Evolutionary conservation across 2,329 filamentous ascomycete genomes (phyloP), one percentile per base, ranked within the genome.

Genomic region (Phyllachora maydis): DNA sequence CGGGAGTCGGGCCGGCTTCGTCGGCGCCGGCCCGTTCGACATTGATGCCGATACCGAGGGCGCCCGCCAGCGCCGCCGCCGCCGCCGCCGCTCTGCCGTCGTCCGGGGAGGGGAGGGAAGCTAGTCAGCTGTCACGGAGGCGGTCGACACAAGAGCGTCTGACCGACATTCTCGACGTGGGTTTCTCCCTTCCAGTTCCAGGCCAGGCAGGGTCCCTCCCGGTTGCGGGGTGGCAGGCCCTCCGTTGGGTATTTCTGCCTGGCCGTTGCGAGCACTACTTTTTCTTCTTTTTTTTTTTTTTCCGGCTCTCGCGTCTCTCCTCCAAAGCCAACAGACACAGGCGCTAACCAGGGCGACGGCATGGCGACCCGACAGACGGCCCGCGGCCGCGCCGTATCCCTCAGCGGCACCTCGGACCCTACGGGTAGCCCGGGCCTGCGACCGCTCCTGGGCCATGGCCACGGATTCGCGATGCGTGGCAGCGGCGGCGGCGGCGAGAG

Each of bases 81-180:
- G n/a, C n/a, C n/a, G n/a, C n/a, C n/a, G n/a, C n/a, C n/a, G n/a
- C n/a, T n/a, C n/a, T n/a, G n/a, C n/a, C n/a, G n/a, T n/a, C n/a
- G n/a, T n/a, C n/a, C n/a, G n/a, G n/a, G n/a, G n/a, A n/a, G n/a
- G n/a, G n/a, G n/a, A n/a, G n/a, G n/a, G n/a, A n/a, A n/a, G n/a
- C n/a, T n/a, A n/a, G n/a, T n/a, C 26, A 25, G 19, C 25, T 28
- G 11, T 20, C 23, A n/a, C 26, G 36, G 14, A 32, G 37, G 17
- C 33, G 23, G 31, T 39, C 41, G 8, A 38, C 40, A 5, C 37
- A 40, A 24, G 39, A 43, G 14, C 37, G 43, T 8, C 34, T 47
- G 20, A 32, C 40, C 25, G 35, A 34, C 8, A 47, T 47, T 21
- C 34, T 47, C 11, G 35, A 45, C 38, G 43, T 46, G 24, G 36